Conservation (phyloP, 2,329 filamentous ascomycete species). For the Trichoderma lentiforme region DNA sequence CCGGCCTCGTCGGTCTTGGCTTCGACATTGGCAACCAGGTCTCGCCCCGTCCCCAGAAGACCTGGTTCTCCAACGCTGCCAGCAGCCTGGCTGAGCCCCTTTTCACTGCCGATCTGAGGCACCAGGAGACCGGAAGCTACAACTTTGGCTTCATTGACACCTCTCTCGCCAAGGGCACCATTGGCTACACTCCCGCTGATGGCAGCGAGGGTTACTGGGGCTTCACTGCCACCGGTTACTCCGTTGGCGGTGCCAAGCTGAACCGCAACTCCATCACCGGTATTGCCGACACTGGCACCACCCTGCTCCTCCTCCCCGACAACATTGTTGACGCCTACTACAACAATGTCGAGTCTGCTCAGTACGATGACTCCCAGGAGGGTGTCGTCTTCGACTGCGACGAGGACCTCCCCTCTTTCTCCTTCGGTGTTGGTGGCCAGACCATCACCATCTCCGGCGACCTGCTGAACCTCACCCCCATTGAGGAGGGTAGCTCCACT, state of each 20-base stretch:
- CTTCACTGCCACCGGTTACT: conserved; percentile 25
- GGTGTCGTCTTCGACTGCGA: conserved; percentile 46
- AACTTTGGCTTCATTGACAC: conserved; percentile 70
- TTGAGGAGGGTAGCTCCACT: conserved; percentile 37
- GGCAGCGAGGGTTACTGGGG: conserved; percentile 62
- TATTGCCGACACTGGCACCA: conserved; percentile 59
- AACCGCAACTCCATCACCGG: conserved; percentile 41
- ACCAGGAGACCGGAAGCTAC: conserved; percentile 57
- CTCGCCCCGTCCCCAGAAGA: conserved; percentile 39
- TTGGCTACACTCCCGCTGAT: conserved; percentile 62
- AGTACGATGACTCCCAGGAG: conserved; percentile 36
- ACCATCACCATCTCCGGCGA: conserved; percentile 53
- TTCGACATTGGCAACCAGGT: conserved; percentile 44
- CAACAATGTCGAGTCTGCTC: conserved; percentile 35
- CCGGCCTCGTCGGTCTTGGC: conserved; percentile 43
- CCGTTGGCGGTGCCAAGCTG: conserved; percentile 21
- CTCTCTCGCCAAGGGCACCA: conserved; percentile 58
- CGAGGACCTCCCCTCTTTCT: conserved; percentile 44
- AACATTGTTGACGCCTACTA: conserved; percentile 50
- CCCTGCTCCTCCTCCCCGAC: conserved; percentile 57
- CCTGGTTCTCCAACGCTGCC: conserved; percentile 39
- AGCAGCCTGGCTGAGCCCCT: conserved; percentile 35
- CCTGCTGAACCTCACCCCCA: conserved; percentile 49
- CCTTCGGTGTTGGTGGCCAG: conserved; percentile 54
- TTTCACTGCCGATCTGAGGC: conserved; percentile 67